A percentile compares a stretch with the other conserved stretches of the same genome.
phyloP scores from a whole-genome alignment of 164 flowering plant genomes.

The Nymphaea colorata region DNA sequence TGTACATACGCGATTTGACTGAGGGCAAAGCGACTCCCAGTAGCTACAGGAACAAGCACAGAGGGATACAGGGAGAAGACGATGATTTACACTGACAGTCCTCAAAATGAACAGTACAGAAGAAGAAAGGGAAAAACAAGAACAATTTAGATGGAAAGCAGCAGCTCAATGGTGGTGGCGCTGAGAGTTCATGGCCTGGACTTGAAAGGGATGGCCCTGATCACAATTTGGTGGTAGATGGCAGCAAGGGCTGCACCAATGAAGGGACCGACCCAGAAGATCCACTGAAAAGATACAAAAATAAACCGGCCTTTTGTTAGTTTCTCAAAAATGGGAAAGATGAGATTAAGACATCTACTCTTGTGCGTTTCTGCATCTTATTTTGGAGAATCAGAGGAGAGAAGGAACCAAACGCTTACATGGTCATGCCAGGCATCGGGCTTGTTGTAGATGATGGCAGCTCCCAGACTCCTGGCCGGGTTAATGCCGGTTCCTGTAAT shows the following conservation, averaged over 20 bases:
- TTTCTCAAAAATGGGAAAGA: too few relatives aligned
- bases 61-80: too few relatives aligned
- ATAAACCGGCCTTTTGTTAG: too few relatives aligned
- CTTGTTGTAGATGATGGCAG: slow-evolving; percentile 72
- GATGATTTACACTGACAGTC: not conserved
- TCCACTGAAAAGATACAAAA: slow-evolving; percentile 21
- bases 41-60: too few relatives aligned
- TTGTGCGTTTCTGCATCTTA: too few relatives aligned
- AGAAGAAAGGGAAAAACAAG: too few relatives aligned
- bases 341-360: too few relatives aligned
- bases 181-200: slow-evolving; percentile 4
- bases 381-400: too few relatives aligned
- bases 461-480: slow-evolving; percentile 87
- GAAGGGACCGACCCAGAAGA: slow-evolving; percentile 34
- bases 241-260: slow-evolving; percentile 32
- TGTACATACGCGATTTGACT: too few relatives aligned
- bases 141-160: too few relatives aligned
- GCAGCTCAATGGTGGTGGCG: too few relatives aligned
- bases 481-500: slow-evolving; percentile 79
- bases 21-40: too few relatives aligned
- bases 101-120: not conserved
- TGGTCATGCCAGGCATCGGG: slow-evolving; percentile 62
- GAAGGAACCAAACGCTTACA: slow-evolving; percentile 18
- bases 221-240: slow-evolving; percentile 22
- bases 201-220: slow-evolving; percentile 33